Conservation (phyloP, 495 filamentous ascomycete genomes). For the Aspergillus cavernicola region DNA sequence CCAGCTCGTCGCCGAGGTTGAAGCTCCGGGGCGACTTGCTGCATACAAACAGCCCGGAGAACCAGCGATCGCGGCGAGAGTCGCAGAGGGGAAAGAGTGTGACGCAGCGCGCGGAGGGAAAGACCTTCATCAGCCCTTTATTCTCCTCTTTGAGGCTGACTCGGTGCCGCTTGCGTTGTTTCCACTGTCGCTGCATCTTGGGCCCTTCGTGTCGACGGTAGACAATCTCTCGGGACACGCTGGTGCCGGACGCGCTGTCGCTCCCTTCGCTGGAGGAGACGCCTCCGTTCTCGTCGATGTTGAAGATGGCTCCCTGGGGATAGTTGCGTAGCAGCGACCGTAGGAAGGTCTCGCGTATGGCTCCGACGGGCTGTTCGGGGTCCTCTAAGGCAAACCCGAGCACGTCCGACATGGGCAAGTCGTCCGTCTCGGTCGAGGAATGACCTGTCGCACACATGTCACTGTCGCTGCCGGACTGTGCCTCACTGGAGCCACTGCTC, state of each 20-base stretch:
- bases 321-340: slow-evolving; percentile 38
- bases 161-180: slow-evolving; percentile 17
- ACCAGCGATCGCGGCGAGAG: slow-evolving; percentile 54
- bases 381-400: background rate
- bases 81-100: slow-evolving; percentile 51
- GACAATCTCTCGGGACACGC: slow-evolving; percentile 6
- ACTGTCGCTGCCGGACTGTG: background rate
- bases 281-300: slow-evolving; percentile 40
- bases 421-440: background rate
- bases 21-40: slow-evolving; percentile 34
- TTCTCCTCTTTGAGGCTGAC: slow-evolving; percentile 1
- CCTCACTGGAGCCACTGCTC: slow-evolving; percentile 3
- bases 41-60: slow-evolving; percentile 53
- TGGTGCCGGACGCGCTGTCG: slow-evolving; percentile 4
- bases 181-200: slow-evolving; percentile 36
- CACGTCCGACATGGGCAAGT: background rate
- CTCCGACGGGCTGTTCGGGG: background rate
- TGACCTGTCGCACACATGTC: background rate
- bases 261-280: slow-evolving; percentile 15
- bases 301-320: slow-evolving; percentile 54
- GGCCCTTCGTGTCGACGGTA: background rate
- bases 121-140: slow-evolving; percentile 1
- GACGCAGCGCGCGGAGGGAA: slow-evolving; percentile 8
- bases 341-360: slow-evolving; percentile 6
- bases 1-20: slow-evolving; percentile 35